Base-by-base conservation (phyloP, 805 yeast species). In the Spathaspora arborariae region DNA sequence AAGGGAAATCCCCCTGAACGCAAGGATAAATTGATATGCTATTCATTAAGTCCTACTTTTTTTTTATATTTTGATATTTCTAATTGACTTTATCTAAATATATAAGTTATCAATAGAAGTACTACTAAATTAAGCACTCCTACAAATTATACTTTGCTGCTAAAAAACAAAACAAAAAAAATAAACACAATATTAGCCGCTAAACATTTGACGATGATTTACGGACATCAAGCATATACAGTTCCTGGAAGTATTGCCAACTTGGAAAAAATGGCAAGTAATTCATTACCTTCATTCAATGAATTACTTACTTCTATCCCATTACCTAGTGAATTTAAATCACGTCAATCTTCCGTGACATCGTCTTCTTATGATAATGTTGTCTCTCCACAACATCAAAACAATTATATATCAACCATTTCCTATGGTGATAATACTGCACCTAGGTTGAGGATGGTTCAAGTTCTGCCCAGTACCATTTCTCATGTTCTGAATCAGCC, bases 221-320 rank as follows among this genome's bases (percentile, higher is more conserved):
- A 37, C 39, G 4, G 21, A 18, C 39, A 37, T 15, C 20, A 19
- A 7, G n/a, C 39, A 16, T 37, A 16, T 37, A 8, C 20, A 18
- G 39, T 19, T 16, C 24, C 39, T 37, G 34, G 18, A 4, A n/a
- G 20, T 9, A 11, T 22, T 24, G 11, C 20, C 2, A 40, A 24
- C 7, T 8, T 40, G 35, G 42, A 40, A 16, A 37, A 43, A 19
- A 10, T 18, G n/a, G 11, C 13, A 16, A 10, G 27, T 2, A 44
- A 46, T 44, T 51, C 46, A 8, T 56, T 67, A 27, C 72, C 72
- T 13, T 63, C 68, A 3, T 67, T 67, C 51, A 62, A 45, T 37
- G 72, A 67, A 51, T 57, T 67, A 39, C 42, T 67, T 16, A 64
- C 64, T 1, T 57, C 63, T 18, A 63, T 67, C 16, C 70, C 67